These are phyloP conservation scores for Erigeron philadelphicus DNA, from an alignment of 140 eudicot species.

Conservation along the genomic window DNA sequence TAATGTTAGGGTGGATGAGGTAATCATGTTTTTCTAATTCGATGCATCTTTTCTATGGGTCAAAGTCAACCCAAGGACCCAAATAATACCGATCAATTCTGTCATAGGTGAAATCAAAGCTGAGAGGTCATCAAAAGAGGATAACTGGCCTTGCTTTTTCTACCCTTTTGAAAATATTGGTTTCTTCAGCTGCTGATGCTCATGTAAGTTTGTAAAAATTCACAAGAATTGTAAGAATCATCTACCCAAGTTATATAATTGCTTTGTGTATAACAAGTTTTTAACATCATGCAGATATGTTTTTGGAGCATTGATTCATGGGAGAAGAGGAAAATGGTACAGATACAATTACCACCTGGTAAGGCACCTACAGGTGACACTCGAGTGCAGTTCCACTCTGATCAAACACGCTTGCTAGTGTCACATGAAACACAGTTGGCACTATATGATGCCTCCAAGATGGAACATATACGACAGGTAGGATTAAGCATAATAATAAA, in stretches of 20 bases:
- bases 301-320: constrained; percentile 92
- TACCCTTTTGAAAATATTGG: constrained; percentile 52
- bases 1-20: constrained; percentile 76
- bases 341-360: constrained; percentile 79
- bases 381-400: constrained; percentile 80
- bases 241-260: background rate
- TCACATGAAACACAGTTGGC: constrained; percentile 88
- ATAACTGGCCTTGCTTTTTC: constrained; percentile 75
- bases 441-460: constrained; percentile 78
- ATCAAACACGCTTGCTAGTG: constrained; percentile 73
- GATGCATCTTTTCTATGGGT: background rate
- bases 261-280: background rate
- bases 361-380: constrained; percentile 71
- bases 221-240: no score
- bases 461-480: constrained; percentile 89
- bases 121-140: constrained; percentile 65
- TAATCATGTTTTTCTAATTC: constrained; percentile 3
- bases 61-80: no score
- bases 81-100: background rate
- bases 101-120: constrained; percentile 60
- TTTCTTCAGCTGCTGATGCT: constrained; percentile 82
- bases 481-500: background rate
- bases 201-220: constrained; percentile 31
- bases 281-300: constrained; percentile 45
- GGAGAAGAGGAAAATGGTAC: constrained; percentile 77